Evolutionary conservation across 352 stramenopile species (phyloP).

Genomic region (Phytopythium sindhum): DNA sequence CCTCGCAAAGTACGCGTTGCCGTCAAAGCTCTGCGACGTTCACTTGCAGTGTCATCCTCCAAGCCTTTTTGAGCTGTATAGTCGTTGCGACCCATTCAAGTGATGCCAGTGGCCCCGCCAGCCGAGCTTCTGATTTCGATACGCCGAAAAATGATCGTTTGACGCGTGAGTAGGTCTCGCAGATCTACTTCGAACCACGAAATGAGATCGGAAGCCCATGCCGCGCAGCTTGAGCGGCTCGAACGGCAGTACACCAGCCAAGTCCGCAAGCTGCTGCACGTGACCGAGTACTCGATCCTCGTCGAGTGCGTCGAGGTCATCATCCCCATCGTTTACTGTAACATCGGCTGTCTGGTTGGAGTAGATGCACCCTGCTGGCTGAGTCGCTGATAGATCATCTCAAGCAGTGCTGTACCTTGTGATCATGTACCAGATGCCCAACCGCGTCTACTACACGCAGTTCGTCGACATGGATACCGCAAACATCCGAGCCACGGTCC

Average conservation of each 20-base stretch:
- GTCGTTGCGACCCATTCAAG: not conserved
- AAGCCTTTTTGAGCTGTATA: not conserved
- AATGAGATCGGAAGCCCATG: not conserved
- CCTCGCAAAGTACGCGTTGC: not conserved
- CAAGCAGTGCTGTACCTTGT: conserved; percentile 19
- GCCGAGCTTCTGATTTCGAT: not conserved
- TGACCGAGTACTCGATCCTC: conserved; percentile 28
- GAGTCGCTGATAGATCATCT: conserved; percentile 14
- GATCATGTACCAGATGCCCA: conserved; percentile 21
- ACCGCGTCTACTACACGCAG: conserved; percentile 24
- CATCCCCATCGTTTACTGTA: not conserved
- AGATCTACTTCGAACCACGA: not conserved
- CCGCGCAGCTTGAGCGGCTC: conserved; percentile 3
- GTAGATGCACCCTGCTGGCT: not conserved
- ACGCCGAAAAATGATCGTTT: not conserved
- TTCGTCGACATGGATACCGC: conserved; percentile 12
- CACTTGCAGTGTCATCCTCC: too few relatives aligned
- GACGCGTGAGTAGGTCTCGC: not conserved
- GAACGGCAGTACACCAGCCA: conserved; percentile 14
- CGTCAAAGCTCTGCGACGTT: not conserved
- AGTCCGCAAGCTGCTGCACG: conserved; percentile 24
- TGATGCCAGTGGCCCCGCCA: not conserved
- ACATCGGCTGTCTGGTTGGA: not conserved
- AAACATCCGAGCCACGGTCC: conserved; percentile 10
- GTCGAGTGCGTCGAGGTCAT: conserved; percentile 1